Percentiles rank a stretch among this genome's conserved stretches.
Conservation (phyloP, 1,284 basidiomycete genomes). For the Schizophyllum amplum region DNA sequence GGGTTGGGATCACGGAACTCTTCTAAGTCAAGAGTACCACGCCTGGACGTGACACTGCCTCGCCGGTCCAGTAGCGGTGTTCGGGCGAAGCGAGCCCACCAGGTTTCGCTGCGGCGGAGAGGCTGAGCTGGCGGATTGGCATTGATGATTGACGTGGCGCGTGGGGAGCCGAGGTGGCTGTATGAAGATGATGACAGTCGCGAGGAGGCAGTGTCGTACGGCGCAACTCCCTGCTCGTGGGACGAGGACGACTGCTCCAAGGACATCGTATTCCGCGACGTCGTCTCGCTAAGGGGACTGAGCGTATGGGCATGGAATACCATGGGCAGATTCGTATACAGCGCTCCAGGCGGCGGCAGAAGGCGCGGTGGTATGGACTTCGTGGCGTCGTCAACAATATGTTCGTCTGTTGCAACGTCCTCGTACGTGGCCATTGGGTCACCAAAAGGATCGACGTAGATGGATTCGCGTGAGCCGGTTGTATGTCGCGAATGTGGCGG, state of each 20-base stretch:
- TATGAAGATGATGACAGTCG: not conserved
- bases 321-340: conserved; percentile 18
- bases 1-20: conserved; percentile 71
- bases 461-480: conserved; percentile 28
- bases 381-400: conserved; percentile 4
- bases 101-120: conserved; percentile 36
- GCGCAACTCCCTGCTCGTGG: conserved; percentile 3
- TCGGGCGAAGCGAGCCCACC: conserved; percentile 40
- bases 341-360: conserved; percentile 8
- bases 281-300: not conserved
- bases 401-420: conserved; percentile 19
- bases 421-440: conserved; percentile 34
- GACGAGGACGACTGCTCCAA: conserved; percentile 8
- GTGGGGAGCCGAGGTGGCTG: not conserved
- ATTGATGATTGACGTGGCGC: conserved; percentile 19
- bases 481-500: conserved; percentile 18
- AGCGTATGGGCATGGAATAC: conserved; percentile 18
- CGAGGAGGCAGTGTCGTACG: conserved; percentile 18
- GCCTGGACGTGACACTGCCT: conserved; percentile 38
- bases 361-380: not conserved
- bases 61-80: conserved; percentile 44
- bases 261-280: conserved; percentile 4
- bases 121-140: conserved; percentile 19
- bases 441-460: conserved; percentile 47
- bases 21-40: conserved; percentile 16